Percentiles rank a stretch among this genome's conserved stretches.
These are phyloP conservation scores for Candida gorgasii DNA, from an alignment of 805 yeast genomes.

Conservation along the genomic window DNA sequence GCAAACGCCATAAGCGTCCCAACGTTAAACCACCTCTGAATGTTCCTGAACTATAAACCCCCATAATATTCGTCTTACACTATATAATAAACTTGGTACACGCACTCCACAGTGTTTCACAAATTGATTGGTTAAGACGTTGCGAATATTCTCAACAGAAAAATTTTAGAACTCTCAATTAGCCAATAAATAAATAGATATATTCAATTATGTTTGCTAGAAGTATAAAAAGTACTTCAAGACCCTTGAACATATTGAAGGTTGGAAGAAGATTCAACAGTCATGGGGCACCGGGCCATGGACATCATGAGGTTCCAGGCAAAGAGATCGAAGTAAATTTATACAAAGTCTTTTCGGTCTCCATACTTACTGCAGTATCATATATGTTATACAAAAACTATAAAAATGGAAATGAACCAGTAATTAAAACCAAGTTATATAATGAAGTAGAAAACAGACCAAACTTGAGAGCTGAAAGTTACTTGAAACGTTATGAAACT, in stretches of 20 bases:
- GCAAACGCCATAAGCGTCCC: too few relatives aligned
- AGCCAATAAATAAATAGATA: slow-evolving; percentile 16
- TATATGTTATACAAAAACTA: slow-evolving; percentile 33
- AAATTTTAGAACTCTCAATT: slow-evolving; percentile 4
- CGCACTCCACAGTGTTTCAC: not conserved
- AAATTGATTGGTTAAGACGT: slow-evolving; percentile 11
- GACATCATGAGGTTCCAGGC: slow-evolving; percentile 18
- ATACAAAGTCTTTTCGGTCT: slow-evolving; percentile 43
- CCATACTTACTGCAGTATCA: slow-evolving; percentile 38
- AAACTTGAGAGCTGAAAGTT: slow-evolving; percentile 37
- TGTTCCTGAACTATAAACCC: not conserved
- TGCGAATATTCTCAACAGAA: slow-evolving; percentile 8
- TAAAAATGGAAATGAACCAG: slow-evolving; percentile 34
- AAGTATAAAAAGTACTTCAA: slow-evolving; percentile 13
- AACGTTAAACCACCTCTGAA: not conserved
- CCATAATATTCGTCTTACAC: not conserved
- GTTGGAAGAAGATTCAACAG: slow-evolving; percentile 23
- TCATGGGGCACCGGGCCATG: slow-evolving; percentile 17
- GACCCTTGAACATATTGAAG: slow-evolving; percentile 5
- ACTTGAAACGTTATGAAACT: slow-evolving; percentile 38
- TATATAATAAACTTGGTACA: not conserved
- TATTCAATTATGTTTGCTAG: slow-evolving; percentile 15
- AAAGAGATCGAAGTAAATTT: slow-evolving; percentile 39
- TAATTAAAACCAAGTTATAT: slow-evolving; percentile 38
- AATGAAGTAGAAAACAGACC: slow-evolving; percentile 33